phyloP scores from a whole-genome alignment of 2,329 filamentous ascomycete species.

The Colletotrichum sp. region DNA sequence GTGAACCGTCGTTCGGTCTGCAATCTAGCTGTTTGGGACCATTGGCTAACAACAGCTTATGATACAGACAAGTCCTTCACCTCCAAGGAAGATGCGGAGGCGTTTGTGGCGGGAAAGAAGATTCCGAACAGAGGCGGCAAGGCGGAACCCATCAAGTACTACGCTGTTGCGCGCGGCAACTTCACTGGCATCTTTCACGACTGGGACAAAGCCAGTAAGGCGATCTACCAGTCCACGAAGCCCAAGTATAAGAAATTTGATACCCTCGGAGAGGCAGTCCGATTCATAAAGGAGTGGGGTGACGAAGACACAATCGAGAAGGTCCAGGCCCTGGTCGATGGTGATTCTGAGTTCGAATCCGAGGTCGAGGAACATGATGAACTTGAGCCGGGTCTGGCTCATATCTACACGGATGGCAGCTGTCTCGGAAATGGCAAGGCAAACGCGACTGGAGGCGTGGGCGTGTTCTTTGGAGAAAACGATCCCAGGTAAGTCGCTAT shows the following conservation, averaged over 20 bases:
- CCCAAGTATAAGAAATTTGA: conserved; percentile 74
- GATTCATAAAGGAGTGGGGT: conserved; percentile 68
- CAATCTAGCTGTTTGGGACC: not conserved
- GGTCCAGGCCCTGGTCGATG: conserved; percentile 20
- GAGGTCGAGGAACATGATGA: conserved; percentile 29
- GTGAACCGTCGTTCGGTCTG: conserved; percentile 34
- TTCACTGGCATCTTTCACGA: conserved; percentile 64
- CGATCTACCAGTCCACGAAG: conserved; percentile 76
- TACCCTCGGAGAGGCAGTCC: conserved; percentile 75
- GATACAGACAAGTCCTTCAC: conserved; percentile 79
- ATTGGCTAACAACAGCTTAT: not conserved
- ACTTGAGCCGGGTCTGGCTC: conserved; percentile 34
- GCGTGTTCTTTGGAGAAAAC: conserved; percentile 65
- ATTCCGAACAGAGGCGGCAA: conserved; percentile 38
- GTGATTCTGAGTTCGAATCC: conserved; percentile 25
- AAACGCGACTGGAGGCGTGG: conserved; percentile 64
- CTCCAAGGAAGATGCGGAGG: conserved; percentile 76
- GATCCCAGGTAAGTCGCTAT: conserved; percentile 55
- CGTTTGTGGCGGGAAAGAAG: conserved; percentile 72
- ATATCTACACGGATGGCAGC: conserved; percentile 70
- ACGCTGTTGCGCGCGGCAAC: conserved; percentile 66
- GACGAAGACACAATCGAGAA: conserved; percentile 43
- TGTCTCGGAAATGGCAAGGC: conserved; percentile 61
- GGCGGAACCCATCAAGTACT: conserved; percentile 54
- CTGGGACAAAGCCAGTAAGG: conserved; percentile 73